A percentile compares a stretch with the other conserved stretches of the same genome.
phyloP scores from a whole-genome alignment of 2,329 filamentous ascomycete genomes.

The Orbilia ellipsospora region DNA sequence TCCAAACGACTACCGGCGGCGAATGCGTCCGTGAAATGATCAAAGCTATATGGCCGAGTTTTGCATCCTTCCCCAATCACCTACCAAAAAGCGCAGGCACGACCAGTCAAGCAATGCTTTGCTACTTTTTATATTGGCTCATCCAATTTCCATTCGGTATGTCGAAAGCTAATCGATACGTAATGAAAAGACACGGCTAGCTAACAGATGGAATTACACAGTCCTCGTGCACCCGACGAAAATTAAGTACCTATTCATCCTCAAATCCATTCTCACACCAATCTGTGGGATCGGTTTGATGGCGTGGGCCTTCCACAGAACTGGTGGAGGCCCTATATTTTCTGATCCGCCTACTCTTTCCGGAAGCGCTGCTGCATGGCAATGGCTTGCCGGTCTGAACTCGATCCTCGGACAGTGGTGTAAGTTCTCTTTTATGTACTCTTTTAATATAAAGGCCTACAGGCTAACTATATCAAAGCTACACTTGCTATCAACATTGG shows the following conservation, averaged over 20 bases:
- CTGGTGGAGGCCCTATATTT: conserved; percentile 67
- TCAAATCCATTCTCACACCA: conserved; percentile 68
- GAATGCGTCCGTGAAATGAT: conserved; percentile 66
- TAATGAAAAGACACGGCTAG: conserved; percentile 18
- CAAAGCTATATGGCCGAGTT: conserved; percentile 68
- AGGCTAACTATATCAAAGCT: conserved; percentile 61
- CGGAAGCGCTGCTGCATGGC: conserved; percentile 60
- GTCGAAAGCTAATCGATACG: conserved; percentile 48
- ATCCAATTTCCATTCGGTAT: conserved; percentile 65
- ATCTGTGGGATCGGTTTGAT: conserved; percentile 72
- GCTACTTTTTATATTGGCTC: conserved; percentile 71
- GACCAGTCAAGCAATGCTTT: conserved; percentile 69
- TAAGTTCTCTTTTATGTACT: conserved; percentile 69
- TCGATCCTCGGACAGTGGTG: conserved; percentile 58
- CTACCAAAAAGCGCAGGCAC: conserved; percentile 68
- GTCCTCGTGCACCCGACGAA: conserved; percentile 69
- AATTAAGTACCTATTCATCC: conserved; percentile 68
- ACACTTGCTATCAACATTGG: conserved; percentile 67
- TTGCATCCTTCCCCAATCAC: conserved; percentile 67
- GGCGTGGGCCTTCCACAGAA: conserved; percentile 72
- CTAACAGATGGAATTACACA: conserved; percentile 63
- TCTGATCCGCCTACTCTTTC: conserved; percentile 64
- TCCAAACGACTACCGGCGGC: conserved; percentile 73
- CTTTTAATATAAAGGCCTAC: conserved; percentile 66
- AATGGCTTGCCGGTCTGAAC: conserved; percentile 59